Evolutionary conservation across 176 grass and related monocot genomes (phyloP).

Genomic region (Oryza glumipatula): DNA sequence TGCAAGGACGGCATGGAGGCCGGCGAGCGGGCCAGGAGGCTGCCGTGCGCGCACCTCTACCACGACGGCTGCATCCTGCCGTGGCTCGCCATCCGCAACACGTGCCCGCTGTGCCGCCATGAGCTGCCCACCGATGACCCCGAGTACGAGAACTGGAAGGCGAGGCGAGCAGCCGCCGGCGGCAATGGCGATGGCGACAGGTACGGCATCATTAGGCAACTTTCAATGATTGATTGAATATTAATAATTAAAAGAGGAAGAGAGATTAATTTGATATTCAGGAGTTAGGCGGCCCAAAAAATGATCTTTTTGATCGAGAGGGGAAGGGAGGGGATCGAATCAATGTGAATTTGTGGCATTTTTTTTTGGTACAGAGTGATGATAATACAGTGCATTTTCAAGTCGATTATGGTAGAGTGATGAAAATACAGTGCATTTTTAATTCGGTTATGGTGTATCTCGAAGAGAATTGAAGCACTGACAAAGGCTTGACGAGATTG

Average conservation of each 20-base stretch:
- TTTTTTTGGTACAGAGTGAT: slow-evolving; percentile 7
- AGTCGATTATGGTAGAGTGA: slow-evolving; percentile 24
- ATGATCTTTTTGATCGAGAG: slow-evolving; percentile 41
- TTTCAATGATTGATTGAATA: slow-evolving; percentile 4
- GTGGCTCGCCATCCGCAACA: slow-evolving; percentile 81
- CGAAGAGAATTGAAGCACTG: neutral
- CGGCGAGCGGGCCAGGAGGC: slow-evolving; percentile 52
- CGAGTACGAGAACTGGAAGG: slow-evolving; percentile 72
- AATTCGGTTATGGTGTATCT: slow-evolving; percentile 21
- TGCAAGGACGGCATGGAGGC: slow-evolving; percentile 74
- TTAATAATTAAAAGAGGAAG: neutral
- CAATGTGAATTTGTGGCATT: slow-evolving; percentile 7
- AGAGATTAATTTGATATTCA: slow-evolving; percentile 31
- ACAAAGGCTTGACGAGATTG: neutral
- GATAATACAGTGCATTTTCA: slow-evolving; percentile 19
- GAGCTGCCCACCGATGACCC: slow-evolving; percentile 80
- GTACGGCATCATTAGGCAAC: slow-evolving; percentile 21
- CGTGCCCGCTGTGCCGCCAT: slow-evolving; percentile 85
- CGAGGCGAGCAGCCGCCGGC: slow-evolving; percentile 6
- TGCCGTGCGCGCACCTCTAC: slow-evolving; percentile 81
- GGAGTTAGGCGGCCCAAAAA: slow-evolving; percentile 14
- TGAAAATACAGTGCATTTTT: slow-evolving; percentile 20
- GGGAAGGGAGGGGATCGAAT: neutral
- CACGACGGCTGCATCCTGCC: slow-evolving; percentile 79
- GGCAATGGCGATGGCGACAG: slow-evolving; percentile 28